Percentiles rank a stretch among this genome's conserved stretches.
Evolutionary conservation across 208 protist species (phyloP).

Genomic region (Trypanosoma platydactyli): DNA sequence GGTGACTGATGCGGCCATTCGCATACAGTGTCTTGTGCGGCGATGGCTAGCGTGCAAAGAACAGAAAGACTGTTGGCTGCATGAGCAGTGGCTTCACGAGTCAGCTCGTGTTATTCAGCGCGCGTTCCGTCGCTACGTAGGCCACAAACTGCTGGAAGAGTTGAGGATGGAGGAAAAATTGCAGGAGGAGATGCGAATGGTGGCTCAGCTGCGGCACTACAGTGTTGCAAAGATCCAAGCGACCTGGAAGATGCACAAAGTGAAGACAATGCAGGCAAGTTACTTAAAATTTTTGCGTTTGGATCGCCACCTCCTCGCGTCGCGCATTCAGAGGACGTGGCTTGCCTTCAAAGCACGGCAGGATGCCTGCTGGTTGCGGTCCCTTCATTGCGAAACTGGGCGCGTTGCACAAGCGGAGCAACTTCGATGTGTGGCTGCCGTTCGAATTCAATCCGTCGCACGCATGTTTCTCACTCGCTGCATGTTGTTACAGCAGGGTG

Average conservation of each 20-base stretch:
- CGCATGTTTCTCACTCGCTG: conserved; percentile 59
- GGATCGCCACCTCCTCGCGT: conserved; percentile 55
- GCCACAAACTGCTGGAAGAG: background rate
- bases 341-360: conserved; percentile 31
- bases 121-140: conserved; percentile 31
- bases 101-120: conserved; percentile 33
- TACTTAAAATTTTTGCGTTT: conserved; percentile 46
- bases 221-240: conserved; percentile 63
- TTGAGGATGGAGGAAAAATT: conserved; percentile 1
- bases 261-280: conserved; percentile 7
- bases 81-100: conserved; percentile 7
- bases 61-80: background rate
- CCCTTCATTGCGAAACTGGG: background rate
- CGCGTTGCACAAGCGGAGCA: conserved; percentile 21
- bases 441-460: conserved; percentile 45
- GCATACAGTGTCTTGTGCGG: conserved; percentile 51
- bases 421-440: conserved; percentile 21
- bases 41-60: conserved; percentile 33
- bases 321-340: conserved; percentile 58
- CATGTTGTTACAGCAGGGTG: conserved; percentile 1
- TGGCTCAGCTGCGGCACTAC: conserved; percentile 27
- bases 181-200: conserved; percentile 12
- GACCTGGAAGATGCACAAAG: conserved; percentile 51
- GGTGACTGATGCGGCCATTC: conserved; percentile 44
- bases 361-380: conserved; percentile 3